phyloP scores from a whole-genome alignment of 2,329 filamentous ascomycete species.

The Hymenoscyphus linearis region DNA sequence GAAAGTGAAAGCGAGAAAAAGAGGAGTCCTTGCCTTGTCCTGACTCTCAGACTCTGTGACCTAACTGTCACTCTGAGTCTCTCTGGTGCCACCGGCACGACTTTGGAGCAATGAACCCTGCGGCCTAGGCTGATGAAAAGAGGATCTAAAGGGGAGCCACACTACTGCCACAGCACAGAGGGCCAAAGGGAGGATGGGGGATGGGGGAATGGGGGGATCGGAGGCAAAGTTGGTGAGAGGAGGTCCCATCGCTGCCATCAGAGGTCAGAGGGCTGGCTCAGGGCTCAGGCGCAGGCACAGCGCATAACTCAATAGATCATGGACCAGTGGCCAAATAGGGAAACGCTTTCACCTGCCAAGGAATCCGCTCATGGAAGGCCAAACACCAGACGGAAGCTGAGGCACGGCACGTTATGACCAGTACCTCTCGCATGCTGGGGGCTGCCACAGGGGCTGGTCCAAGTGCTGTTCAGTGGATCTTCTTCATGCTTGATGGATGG shows the following conservation, averaged over 20 bases:
- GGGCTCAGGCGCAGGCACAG: too few relatives aligned
- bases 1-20: neutral
- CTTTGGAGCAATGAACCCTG: neutral
- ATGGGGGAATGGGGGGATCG: too few relatives aligned
- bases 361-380: neutral
- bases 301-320: too few relatives aligned
- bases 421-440: neutral
- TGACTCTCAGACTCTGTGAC: too few relatives aligned
- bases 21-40: too few relatives aligned
- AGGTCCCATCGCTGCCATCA: too few relatives aligned
- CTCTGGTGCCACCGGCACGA: neutral
- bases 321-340: too few relatives aligned
- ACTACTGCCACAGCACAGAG: too few relatives aligned
- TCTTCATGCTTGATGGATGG: neutral
- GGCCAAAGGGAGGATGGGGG: too few relatives aligned
- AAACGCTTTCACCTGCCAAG: too few relatives aligned
- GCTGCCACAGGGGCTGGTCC: neutral
- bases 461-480: neutral
- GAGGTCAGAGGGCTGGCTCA: too few relatives aligned
- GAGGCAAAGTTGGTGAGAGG: neutral
- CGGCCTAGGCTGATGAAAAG: neutral
- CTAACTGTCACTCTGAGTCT: neutral
- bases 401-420: neutral
- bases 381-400: slow-evolving; percentile 2
- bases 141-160: neutral